Evolutionary conservation across 345 rosid species (phyloP).

Genomic region (Clausena lansium): DNA sequence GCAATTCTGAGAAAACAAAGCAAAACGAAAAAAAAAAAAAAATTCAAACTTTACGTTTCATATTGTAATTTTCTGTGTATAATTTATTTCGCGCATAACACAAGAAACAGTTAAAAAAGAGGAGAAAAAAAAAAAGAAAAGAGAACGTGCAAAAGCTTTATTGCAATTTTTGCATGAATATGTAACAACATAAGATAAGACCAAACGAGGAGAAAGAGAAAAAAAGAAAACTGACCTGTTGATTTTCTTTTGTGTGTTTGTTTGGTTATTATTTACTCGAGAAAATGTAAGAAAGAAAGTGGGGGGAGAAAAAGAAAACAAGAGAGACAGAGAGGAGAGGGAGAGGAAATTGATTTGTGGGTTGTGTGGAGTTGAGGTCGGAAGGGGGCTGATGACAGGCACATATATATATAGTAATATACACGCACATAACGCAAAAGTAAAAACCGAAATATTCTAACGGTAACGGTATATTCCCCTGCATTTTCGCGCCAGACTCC

Average conservation of each 20-base stretch:
- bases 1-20: background rate
- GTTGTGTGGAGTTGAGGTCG: background rate
- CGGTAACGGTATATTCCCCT: conserved; percentile 16
- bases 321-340: background rate
- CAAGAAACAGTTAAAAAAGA: background rate
- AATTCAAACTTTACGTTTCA: no score
- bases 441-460: background rate
- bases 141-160: background rate
- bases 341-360: background rate
- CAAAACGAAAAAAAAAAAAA: no score
- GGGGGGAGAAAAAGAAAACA: background rate
- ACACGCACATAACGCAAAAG: no score
- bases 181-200: background rate
- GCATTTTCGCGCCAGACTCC: background rate
- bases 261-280: background rate
- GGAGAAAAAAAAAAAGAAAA: background rate
- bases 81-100: no score
- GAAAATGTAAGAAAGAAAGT: background rate
- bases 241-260: background rate
- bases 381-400: no score
- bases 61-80: no score
- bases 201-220: background rate
- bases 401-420: no score
- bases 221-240: background rate
- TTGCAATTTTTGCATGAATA: background rate